phyloP scores from a whole-genome alignment of 192 early-diverging fungal species.

The Endogone sp. region DNA sequence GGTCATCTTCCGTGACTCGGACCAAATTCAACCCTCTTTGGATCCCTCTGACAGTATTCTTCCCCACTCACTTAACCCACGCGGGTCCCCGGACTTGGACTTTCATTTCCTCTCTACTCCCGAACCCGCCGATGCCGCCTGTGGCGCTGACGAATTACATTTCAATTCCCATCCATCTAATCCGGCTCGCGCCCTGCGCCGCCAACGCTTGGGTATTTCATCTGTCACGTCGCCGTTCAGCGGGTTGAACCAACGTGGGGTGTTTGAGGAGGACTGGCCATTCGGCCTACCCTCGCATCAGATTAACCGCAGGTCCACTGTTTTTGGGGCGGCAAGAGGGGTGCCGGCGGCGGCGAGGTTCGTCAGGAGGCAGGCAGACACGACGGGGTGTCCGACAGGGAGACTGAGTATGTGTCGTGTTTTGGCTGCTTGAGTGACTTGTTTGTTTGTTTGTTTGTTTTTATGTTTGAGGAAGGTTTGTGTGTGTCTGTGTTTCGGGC shows the following conservation, averaged over 20 bases:
- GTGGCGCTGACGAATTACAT: constrained; percentile 16
- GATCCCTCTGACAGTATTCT: too few species aligned
- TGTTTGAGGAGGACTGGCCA: not conserved
- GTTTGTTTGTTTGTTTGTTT: not conserved
- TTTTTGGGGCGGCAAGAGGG: too few species aligned
- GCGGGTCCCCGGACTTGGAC: not conserved
- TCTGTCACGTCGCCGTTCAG: not conserved
- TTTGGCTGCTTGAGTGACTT: not conserved
- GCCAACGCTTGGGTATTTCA: not conserved
- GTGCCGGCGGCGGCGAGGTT: not conserved
- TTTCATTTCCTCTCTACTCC: not conserved
- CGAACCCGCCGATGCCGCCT: not conserved
- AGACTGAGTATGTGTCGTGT: not conserved
- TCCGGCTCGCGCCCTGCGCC: not conserved
- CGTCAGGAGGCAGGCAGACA: not conserved
- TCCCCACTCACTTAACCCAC: too few species aligned
- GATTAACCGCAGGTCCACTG: too few species aligned
- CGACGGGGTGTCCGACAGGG: not conserved
- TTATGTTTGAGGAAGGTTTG: not conserved
- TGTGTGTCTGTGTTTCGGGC: too few species aligned
- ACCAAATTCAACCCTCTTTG: constrained; percentile 43
- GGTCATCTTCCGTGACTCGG: constrained; percentile 62
- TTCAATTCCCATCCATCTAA: constrained; percentile 4
- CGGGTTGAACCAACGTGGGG: too few species aligned
- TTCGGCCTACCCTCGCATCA: too few species aligned